Conservation (phyloP, 805 yeast species). For the Candida insectalens region DNA sequence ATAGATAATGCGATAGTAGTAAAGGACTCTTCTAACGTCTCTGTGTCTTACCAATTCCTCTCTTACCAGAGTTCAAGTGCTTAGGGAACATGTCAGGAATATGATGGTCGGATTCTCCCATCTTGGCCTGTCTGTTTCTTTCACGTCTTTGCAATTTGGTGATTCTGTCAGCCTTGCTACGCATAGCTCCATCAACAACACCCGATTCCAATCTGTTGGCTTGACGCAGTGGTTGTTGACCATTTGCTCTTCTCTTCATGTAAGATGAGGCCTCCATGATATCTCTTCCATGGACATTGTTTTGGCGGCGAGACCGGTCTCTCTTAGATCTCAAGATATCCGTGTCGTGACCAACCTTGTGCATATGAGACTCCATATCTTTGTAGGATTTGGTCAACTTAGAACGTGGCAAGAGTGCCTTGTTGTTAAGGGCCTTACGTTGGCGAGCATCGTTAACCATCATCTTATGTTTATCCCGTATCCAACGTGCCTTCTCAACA, state of each 20-base stretch:
- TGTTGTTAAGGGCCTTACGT: conserved; percentile 80
- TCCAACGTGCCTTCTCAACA: conserved; percentile 86
- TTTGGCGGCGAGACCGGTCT: conserved; percentile 10
- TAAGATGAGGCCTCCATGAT: conserved; percentile 37
- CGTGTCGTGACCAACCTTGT: conserved; percentile 83
- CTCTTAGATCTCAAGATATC: conserved; percentile 41
- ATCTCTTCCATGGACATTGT: conserved; percentile 63
- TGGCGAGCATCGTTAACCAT: conserved; percentile 85
- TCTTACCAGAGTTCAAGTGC: conserved; percentile 92
- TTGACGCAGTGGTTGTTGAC: conserved; percentile 43
- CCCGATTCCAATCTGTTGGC: conserved; percentile 81
- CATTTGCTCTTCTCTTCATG: conserved; percentile 5
- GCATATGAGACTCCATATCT: conserved; percentile 85
- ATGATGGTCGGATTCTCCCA: conserved; percentile 95
- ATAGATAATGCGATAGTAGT: no score
- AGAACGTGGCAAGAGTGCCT: conserved; percentile 84
- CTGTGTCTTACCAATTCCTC: conserved; percentile 91
- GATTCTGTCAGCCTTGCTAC: conserved; percentile 80
- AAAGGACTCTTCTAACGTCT: conserved; percentile 47
- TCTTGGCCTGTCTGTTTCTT: conserved; percentile 84
- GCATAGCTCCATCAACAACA: conserved; percentile 67
- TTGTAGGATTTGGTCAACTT: conserved; percentile 65
- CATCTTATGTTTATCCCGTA: conserved; percentile 87
- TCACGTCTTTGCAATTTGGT: conserved; percentile 87
- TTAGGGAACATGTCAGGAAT: conserved; percentile 77